Conservation (phyloP, 2,329 filamentous ascomycete genomes). For the Sphaerulina musiva region DNA sequence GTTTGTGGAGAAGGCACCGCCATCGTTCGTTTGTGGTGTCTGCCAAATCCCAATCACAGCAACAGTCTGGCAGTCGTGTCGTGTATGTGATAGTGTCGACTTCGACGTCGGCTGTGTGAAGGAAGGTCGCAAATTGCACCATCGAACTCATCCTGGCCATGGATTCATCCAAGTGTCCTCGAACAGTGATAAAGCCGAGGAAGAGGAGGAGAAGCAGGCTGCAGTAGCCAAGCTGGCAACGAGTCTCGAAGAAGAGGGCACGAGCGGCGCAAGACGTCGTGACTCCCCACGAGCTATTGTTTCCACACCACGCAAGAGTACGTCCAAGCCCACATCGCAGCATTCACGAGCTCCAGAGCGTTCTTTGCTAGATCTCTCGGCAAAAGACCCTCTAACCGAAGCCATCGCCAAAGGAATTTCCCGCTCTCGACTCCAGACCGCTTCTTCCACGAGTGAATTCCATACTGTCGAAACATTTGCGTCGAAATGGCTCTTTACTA, state of each 20-base stretch:
- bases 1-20: too few species aligned
- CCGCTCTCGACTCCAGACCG: background rate
- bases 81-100: background rate
- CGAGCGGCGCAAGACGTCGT: too few species aligned
- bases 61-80: background rate
- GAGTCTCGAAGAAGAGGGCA: too few species aligned
- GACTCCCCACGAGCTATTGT: too few species aligned
- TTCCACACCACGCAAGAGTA: background rate
- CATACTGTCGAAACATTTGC: background rate
- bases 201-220: background rate
- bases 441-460: background rate
- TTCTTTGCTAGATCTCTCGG: background rate
- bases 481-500: background rate
- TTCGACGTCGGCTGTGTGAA: background rate
- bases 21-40: background rate
- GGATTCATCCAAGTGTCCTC: background rate
- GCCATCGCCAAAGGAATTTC: background rate
- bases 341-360: background rate
- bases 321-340: background rate
- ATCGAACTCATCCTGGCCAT: background rate
- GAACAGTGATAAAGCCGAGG: background rate
- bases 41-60: background rate
- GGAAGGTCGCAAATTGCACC: background rate
- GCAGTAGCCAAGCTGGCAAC: too few species aligned
- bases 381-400: background rate